phyloP scores from a whole-genome alignment of 306 rosid genomes.

The Malus asiatica region DNA sequence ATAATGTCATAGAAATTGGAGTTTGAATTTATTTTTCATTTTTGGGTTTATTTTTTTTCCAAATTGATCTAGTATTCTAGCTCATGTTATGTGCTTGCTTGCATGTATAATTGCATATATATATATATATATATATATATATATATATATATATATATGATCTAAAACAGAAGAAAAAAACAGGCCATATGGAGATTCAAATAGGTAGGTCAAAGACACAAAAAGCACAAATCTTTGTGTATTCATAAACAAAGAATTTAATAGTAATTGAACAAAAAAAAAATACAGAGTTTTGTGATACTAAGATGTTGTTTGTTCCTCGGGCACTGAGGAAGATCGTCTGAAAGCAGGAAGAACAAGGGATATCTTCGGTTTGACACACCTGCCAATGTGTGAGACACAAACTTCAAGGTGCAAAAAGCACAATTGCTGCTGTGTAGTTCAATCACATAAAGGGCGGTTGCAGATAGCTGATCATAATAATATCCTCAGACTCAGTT shows the following conservation, averaged over 20 bases:
- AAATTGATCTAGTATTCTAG: not conserved
- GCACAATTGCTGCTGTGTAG: constrained; percentile 18
- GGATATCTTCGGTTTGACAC: constrained; percentile 17
- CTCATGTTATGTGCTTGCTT: not conserved
- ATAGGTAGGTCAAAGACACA: not conserved
- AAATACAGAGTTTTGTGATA: not conserved
- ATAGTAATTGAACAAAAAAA: not conserved
- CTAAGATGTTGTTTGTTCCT: not conserved
- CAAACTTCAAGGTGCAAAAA: constrained; percentile 28
- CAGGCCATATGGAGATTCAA: not conserved
- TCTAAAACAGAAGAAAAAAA: not conserved
- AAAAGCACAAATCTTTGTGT: not conserved
- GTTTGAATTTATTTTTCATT: not conserved
- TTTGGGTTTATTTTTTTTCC: not conserved
- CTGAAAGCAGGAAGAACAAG: constrained; percentile 20
- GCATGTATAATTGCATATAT: not conserved
- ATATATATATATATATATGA: not conserved
- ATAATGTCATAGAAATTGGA: not conserved
- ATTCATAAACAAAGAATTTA: not conserved
- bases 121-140: not conserved
- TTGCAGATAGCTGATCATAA: not conserved
- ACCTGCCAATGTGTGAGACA: constrained; percentile 11
- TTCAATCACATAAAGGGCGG: constrained; percentile 27
- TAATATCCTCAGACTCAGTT: constrained; percentile 6
- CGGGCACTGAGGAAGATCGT: constrained; percentile 3